Percentiles rank a stretch among this genome's conserved stretches.
Conservation (phyloP, 768 basidiomycete genomes). For the Baorangia bicolor region DNA sequence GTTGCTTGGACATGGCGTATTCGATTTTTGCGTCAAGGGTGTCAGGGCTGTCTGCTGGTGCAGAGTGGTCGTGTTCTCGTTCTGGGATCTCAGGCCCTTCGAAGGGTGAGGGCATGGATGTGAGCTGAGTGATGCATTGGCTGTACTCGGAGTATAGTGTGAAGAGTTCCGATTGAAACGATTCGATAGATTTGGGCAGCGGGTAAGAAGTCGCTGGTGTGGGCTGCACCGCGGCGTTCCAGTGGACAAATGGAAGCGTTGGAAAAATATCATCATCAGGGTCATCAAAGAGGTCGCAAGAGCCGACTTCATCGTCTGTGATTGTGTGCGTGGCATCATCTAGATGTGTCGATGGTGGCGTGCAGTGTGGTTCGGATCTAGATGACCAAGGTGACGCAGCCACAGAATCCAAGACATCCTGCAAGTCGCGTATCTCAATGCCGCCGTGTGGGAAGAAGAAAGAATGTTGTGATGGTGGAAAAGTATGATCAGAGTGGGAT, state of each 20-base stretch:
- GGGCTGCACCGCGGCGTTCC: conserved; percentile 25
- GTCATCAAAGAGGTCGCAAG: conserved; percentile 14
- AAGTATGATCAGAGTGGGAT: background rate
- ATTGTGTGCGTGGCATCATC: background rate
- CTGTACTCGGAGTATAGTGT: conserved; percentile 50
- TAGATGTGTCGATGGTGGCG: conserved; percentile 8
- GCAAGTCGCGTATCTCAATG: conserved; percentile 12
- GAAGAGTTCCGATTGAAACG: conserved; percentile 39
- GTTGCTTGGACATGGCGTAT: conserved; percentile 59
- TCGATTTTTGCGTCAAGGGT: conserved; percentile 39
- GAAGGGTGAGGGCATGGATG: conserved; percentile 37
- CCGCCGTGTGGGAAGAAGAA: conserved; percentile 12
- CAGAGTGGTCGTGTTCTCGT: background rate
- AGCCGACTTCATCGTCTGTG: conserved; percentile 2
- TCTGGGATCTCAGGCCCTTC: conserved; percentile 14
- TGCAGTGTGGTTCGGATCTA: conserved; percentile 18
- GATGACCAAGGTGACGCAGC: conserved; percentile 1
- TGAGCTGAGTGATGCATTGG: conserved; percentile 45
- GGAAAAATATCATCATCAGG: conserved; percentile 12
- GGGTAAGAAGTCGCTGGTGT: background rate
- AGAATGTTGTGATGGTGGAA: conserved; percentile 5
- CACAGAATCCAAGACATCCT: conserved; percentile 8
- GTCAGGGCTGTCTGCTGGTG: conserved; percentile 15
- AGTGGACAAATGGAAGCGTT: conserved; percentile 24
- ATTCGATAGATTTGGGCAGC: conserved; percentile 23